Conservation (phyloP, 345 rosid species). For the Camelina neglecta region DNA sequence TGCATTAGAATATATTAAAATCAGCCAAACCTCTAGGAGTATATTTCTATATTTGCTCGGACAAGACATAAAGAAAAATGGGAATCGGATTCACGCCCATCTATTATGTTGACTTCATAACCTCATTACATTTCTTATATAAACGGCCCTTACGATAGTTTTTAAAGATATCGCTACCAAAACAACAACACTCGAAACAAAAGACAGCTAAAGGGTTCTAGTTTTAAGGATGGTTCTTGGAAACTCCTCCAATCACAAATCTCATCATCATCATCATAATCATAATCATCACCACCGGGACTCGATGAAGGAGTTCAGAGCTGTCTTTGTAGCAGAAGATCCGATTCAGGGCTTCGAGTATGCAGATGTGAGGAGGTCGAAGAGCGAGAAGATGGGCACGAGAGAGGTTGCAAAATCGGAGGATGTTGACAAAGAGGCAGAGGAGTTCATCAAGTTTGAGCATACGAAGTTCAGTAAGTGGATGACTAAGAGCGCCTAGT, state of each 20-base stretch:
- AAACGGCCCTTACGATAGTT: slow-evolving; percentile 9
- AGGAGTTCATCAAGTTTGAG: slow-evolving; percentile 60
- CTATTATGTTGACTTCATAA: not conserved
- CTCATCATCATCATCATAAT: slow-evolving; percentile 32
- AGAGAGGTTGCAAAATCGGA: slow-evolving; percentile 33
- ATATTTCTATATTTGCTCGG: not conserved
- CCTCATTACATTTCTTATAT: slow-evolving; percentile 21
- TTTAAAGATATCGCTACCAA: slow-evolving; percentile 23
- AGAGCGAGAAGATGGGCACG: slow-evolving; percentile 28
- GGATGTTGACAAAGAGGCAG: slow-evolving; percentile 66
- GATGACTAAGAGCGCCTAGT: slow-evolving; percentile 28
- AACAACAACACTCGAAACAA: slow-evolving; percentile 9
- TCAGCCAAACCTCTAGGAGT: slow-evolving; percentile 16
- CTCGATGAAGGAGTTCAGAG: slow-evolving; percentile 35
- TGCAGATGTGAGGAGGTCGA: slow-evolving; percentile 28
- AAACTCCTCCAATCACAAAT: slow-evolving; percentile 31
- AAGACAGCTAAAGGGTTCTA: not conserved
- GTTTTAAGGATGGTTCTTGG: slow-evolving; percentile 25
- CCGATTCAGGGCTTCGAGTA: slow-evolving; percentile 23
- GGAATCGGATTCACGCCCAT: slow-evolving; percentile 38
- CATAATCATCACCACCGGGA: slow-evolving; percentile 19
- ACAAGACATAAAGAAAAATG: slow-evolving; percentile 23
- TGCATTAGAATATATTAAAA: slow-evolving; percentile 21
- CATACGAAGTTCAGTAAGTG: slow-evolving; percentile 59
- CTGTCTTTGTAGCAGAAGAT: slow-evolving; percentile 28